Evolutionary conservation across 805 yeast genomes (phyloP).

Genomic region (Yarrowia yakushimensis): DNA sequence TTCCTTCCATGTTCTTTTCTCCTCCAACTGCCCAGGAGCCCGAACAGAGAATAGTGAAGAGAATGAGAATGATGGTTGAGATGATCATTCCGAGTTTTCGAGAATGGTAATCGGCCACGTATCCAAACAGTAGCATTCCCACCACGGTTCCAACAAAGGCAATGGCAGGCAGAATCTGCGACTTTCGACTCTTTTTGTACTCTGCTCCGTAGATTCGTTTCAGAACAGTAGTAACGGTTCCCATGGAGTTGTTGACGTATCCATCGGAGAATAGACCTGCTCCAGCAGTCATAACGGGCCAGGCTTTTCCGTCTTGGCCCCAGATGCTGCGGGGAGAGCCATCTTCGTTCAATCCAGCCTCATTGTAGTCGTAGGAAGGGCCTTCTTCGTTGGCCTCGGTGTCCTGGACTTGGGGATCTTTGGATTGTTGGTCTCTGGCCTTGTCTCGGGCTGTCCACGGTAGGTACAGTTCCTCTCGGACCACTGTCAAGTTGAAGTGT

Average conservation of each 20-base stretch:
- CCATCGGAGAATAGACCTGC: constrained; percentile 95
- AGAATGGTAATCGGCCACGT: constrained; percentile 71
- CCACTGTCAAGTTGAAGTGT: background rate
- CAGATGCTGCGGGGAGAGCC: background rate
- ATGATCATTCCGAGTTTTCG: constrained; percentile 80
- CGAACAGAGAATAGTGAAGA: constrained; percentile 74
- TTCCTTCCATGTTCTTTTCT: constrained; percentile 54
- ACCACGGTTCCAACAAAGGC: constrained; percentile 90
- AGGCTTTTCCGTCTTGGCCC: constrained; percentile 33
- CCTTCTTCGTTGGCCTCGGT: background rate
- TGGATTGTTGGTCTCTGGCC: constrained; percentile 3
- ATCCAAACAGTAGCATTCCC: constrained; percentile 84
- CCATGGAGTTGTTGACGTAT: constrained; percentile 79
- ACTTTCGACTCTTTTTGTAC: constrained; percentile 62
- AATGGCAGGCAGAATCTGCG: constrained; percentile 76
- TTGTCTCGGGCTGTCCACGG: constrained; percentile 2
- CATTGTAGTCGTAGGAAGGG: background rate
- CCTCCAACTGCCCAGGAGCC: constrained; percentile 84
- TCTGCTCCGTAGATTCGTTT: constrained; percentile 59
- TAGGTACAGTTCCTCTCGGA: constrained; percentile 10
- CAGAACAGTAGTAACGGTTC: constrained; percentile 75
- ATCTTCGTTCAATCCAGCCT: constrained; percentile 1
- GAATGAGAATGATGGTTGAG: constrained; percentile 69
- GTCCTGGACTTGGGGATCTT: background rate
- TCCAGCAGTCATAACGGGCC: constrained; percentile 81